These are phyloP conservation scores for Andalucia godoyi DNA, from an alignment of 78 protist species.

Conservation along the genomic window DNA sequence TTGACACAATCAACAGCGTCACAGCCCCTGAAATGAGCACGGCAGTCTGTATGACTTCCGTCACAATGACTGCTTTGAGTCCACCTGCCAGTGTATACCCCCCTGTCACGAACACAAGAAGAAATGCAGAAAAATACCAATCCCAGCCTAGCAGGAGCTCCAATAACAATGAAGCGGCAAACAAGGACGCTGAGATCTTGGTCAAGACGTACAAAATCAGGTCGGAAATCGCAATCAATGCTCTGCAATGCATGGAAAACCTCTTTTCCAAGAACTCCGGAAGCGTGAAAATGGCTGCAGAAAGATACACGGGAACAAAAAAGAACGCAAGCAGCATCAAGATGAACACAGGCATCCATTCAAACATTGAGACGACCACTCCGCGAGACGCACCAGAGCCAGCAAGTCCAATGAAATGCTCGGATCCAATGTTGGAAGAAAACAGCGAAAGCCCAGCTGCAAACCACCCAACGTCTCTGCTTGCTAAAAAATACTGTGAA, in stretches of 20 bases:
- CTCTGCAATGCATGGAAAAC: not conserved
- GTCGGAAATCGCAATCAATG: slow-evolving; percentile 1
- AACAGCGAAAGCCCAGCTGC: slow-evolving; percentile 23
- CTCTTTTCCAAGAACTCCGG: slow-evolving; percentile 27
- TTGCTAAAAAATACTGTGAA: not conserved
- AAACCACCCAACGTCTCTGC: slow-evolving; percentile 1
- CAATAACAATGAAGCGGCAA: slow-evolving; percentile 20
- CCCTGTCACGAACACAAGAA: slow-evolving; percentile 11
- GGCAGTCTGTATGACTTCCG: slow-evolving; percentile 27
- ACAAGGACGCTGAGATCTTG: slow-evolving; percentile 20
- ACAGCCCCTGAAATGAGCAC: slow-evolving; percentile 17
- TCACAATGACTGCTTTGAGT: slow-evolving; percentile 19
- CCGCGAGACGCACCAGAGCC: slow-evolving; percentile 25
- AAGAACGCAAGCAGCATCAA: slow-evolving; percentile 17
- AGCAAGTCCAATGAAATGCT: slow-evolving; percentile 6
- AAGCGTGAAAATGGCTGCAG: not conserved
- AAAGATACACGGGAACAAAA: slow-evolving; percentile 23
- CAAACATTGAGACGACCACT: slow-evolving; percentile 9
- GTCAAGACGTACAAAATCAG: slow-evolving; percentile 30
- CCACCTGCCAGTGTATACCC: slow-evolving; percentile 35
- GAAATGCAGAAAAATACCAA: not conserved
- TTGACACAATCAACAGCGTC: not conserved
- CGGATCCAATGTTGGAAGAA: slow-evolving; percentile 30
- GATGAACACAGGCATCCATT: slow-evolving; percentile 11
- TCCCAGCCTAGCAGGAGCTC: slow-evolving; percentile 11